Percentiles rank a stretch among this genome's conserved stretches.
phyloP scores from a whole-genome alignment of 495 filamentous ascomycete species.

The Lophiostoma macrostomum region DNA sequence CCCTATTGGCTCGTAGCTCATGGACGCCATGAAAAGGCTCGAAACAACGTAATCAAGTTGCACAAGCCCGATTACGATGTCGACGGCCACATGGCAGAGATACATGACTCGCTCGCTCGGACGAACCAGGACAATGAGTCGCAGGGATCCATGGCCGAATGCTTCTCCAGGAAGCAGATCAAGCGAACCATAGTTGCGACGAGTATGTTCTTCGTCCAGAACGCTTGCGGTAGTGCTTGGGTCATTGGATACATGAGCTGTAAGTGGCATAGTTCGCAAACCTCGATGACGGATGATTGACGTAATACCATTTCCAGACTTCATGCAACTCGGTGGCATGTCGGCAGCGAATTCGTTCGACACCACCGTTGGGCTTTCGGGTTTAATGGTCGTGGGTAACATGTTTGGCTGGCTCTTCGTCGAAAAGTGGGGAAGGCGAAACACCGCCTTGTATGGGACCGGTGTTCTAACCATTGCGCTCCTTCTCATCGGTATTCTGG shows the following conservation, averaged over 20 bases:
- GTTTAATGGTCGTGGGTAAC: neutral
- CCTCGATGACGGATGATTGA: no score
- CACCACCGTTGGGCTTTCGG: neutral
- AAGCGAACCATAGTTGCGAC: slow-evolving; percentile 1
- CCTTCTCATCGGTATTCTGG: slow-evolving; percentile 7
- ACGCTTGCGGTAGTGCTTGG: neutral
- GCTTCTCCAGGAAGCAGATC: slow-evolving; percentile 4
- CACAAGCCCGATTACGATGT: slow-evolving; percentile 1
- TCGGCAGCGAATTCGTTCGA: neutral
- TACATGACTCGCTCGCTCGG: neutral
- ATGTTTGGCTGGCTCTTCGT: neutral
- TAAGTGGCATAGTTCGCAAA: no score
- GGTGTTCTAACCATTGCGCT: neutral
- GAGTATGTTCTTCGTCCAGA: neutral
- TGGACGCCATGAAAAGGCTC: slow-evolving; percentile 4
- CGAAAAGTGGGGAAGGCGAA: neutral
- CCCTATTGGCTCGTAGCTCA: slow-evolving; percentile 6
- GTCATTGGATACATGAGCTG: slow-evolving; percentile 9
- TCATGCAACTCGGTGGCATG: slow-evolving; percentile 6
- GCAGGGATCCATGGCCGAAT: slow-evolving; percentile 1
- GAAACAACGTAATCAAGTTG: neutral
- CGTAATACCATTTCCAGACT: no score
- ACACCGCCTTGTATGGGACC: neutral
- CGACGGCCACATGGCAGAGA: slow-evolving; percentile 1
- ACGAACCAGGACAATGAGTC: slow-evolving; percentile 6